phyloP scores from a whole-genome alignment of 306 rosid genomes.

The Cicer arietinum region DNA sequence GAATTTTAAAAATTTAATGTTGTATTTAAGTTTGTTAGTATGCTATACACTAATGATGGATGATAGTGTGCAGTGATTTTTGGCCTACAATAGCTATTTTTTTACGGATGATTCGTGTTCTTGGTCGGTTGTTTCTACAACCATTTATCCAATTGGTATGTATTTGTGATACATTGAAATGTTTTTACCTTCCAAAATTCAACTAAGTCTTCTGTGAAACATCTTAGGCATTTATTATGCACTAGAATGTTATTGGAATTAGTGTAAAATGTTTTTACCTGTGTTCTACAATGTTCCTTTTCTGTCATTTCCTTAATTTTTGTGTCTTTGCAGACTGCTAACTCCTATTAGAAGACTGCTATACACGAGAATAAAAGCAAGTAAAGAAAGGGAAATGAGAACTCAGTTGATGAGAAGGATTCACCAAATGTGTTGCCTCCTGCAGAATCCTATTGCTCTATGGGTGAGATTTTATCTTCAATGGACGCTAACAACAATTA shows the following conservation, averaged over 20 bases:
- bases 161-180: neutral
- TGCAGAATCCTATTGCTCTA: conserved; percentile 73
- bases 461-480: conserved; percentile 88
- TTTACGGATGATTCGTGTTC: conserved; percentile 75
- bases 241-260: conserved; percentile 25
- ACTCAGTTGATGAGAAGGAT: conserved; percentile 59
- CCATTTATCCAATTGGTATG: conserved; percentile 85
- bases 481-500: conserved; percentile 73
- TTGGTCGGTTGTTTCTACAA: conserved; percentile 91
- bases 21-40: conserved; percentile 9
- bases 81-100: conserved; percentile 92
- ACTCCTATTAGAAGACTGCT: conserved; percentile 55
- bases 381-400: conserved; percentile 61
- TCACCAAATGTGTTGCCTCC: conserved; percentile 64
- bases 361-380: conserved; percentile 61
- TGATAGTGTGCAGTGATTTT: conserved; percentile 79
- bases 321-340: conserved; percentile 54
- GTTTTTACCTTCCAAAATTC: no score
- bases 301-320: conserved; percentile 16
- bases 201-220: no score
- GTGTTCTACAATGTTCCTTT: neutral
- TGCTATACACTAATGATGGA: conserved; percentile 44
- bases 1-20: conserved; percentile 17
- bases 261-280: no score
- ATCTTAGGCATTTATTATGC: no score